These are phyloP conservation scores for Butyriboletus loyo DNA, from an alignment of 768 basidiomycete genomes.

Conservation along the genomic window DNA sequence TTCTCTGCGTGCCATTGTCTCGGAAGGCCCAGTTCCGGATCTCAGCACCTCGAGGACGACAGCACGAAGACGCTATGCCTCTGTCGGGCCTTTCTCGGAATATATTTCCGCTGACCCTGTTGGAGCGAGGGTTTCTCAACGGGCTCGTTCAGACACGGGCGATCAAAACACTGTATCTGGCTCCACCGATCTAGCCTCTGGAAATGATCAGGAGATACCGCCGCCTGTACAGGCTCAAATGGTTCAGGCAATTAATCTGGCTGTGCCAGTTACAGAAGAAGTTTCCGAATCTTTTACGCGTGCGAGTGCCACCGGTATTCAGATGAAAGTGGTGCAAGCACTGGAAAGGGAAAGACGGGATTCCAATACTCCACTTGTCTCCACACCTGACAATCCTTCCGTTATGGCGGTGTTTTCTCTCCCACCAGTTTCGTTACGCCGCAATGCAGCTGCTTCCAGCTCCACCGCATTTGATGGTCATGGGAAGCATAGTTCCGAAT, in stretches of 20 bases:
- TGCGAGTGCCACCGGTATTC: neutral
- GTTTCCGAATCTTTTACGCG: neutral
- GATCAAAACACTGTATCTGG: constrained; percentile 3
- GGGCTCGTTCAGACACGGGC: neutral
- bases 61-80: constrained; percentile 1
- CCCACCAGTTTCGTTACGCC: neutral
- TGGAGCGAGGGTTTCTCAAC: neutral
- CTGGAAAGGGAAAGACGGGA: neutral
- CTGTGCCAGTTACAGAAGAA: constrained; percentile 1
- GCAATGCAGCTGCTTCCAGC: neutral
- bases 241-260: neutral
- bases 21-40: neutral
- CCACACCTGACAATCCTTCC: neutral
- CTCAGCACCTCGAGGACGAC: neutral
- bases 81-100: neutral
- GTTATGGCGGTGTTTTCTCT: neutral
- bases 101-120: neutral
- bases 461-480: constrained; percentile 12
- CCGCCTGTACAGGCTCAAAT: neutral
- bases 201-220: neutral
- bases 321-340: neutral
- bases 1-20: neutral
- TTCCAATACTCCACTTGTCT: neutral
- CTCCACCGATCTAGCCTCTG: constrained; percentile 11
- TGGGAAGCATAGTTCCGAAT: neutral